phyloP scores from a whole-genome alignment of 2,329 filamentous ascomycete genomes.

The Pyrenochaeta sp. region DNA sequence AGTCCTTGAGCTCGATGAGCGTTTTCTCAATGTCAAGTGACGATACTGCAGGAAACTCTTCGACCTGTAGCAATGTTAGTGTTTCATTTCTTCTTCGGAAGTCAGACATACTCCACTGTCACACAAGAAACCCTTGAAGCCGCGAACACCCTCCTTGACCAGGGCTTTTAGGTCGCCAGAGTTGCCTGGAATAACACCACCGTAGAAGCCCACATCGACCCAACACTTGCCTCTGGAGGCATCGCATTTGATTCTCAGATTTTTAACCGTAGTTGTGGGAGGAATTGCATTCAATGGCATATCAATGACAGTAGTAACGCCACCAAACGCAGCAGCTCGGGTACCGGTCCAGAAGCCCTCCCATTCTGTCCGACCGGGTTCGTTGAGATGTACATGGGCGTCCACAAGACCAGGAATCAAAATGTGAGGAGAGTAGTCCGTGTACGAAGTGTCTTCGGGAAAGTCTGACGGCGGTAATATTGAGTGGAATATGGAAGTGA shows the following conservation, averaged over 20 bases:
- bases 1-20: conserved; percentile 80
- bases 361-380: conserved; percentile 97
- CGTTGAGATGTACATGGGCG: conserved; percentile 96
- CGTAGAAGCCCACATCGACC: conserved; percentile 99
- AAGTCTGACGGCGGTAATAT: conserved; percentile 81
- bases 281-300: conserved; percentile 98
- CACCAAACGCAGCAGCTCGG: conserved; percentile 89
- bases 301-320: conserved; percentile 95
- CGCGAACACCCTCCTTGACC: conserved; percentile 84
- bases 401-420: conserved; percentile 92
- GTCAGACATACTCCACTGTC: conserved; percentile 81
- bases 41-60: conserved; percentile 94
- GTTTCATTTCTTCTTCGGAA: conserved; percentile 4
- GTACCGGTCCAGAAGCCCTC: conserved; percentile 97
- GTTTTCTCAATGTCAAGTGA: conserved; percentile 79
- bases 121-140: conserved; percentile 98
- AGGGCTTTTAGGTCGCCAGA: conserved; percentile 78
- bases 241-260: conserved; percentile 83
- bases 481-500: conserved; percentile 75
- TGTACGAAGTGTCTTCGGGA: conserved; percentile 75
- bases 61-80: conserved; percentile 67
- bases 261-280: conserved; percentile 87
- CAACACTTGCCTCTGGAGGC: conserved; percentile 90
- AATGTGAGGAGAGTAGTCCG: conserved; percentile 84
- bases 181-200: conserved; percentile 92